Evolutionary conservation across 2,329 filamentous ascomycete genomes (phyloP).

Genomic region (Microdochium trichocladiopsis): DNA sequence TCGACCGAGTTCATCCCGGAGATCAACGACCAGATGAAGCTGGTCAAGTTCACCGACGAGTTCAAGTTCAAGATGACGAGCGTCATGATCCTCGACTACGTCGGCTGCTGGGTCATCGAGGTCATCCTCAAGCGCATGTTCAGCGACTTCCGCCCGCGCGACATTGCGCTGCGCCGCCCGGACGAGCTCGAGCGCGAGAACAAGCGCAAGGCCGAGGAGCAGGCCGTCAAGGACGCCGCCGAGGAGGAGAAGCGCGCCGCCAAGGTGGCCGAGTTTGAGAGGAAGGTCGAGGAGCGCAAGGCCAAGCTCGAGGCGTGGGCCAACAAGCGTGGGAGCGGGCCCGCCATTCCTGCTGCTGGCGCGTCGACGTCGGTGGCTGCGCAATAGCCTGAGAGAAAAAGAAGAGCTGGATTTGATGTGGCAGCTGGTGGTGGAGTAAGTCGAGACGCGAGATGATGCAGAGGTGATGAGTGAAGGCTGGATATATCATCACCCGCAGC

Average conservation of each 20-base stretch:
- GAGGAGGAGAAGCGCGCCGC: constrained; percentile 45
- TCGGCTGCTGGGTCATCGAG: constrained; percentile 81
- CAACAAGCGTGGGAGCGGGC: constrained; percentile 6
- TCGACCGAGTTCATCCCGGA: constrained; percentile 94
- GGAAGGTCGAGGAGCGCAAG: constrained; percentile 44
- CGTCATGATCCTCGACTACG: constrained; percentile 84
- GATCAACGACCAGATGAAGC: constrained; percentile 85
- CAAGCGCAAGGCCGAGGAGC: constrained; percentile 56
- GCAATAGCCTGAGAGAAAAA: not conserved
- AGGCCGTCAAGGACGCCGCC: constrained; percentile 37
- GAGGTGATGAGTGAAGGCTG: too few species aligned
- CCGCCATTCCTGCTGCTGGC: not conserved
- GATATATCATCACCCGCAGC: too few species aligned
- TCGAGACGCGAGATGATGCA: too few species aligned
- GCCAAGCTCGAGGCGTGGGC: constrained; percentile 41
- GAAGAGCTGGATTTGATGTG: too few species aligned
- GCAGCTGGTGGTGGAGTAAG: too few species aligned
- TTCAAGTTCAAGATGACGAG: constrained; percentile 83
- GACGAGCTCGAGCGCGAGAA: constrained; percentile 80
- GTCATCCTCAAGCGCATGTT: constrained; percentile 78
- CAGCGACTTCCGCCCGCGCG: constrained; percentile 86
- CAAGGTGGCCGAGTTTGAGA: constrained; percentile 54
- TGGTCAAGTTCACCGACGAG: constrained; percentile 81
- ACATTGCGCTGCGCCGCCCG: constrained; percentile 79
- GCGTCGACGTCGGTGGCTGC: not conserved